Evolutionary conservation across 176 grass and related monocot species (phyloP).

Genomic region (Stipa capillata): DNA sequence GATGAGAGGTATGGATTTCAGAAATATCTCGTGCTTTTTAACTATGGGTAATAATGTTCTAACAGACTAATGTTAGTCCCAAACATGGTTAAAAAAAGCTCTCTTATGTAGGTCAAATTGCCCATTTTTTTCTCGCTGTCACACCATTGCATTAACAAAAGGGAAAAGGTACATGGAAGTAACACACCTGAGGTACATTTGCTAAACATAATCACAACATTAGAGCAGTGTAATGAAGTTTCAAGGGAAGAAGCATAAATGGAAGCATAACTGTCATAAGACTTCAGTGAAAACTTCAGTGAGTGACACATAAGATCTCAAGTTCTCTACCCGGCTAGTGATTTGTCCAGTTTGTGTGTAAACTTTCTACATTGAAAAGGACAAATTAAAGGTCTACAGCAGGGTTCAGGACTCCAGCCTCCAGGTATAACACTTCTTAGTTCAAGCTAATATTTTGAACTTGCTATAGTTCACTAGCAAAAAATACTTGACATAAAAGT

Average conservation of each 20-base stretch:
- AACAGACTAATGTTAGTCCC: neutral
- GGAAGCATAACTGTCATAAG: neutral
- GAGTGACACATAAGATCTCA: neutral
- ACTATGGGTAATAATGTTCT: neutral
- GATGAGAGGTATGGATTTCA: neutral
- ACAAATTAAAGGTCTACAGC: neutral
- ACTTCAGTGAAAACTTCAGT: neutral
- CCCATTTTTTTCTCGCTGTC: neutral
- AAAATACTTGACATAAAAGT: neutral
- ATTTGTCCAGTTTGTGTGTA: neutral
- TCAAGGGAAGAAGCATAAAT: neutral
- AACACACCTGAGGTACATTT: neutral
- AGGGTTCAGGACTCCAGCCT: neutral
- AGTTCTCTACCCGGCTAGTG: neutral
- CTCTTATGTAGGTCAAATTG: neutral
- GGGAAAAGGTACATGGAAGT: neutral
- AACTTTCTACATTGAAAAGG: neutral
- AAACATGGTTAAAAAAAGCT: neutral
- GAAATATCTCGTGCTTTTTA: neutral
- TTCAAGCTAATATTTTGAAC: neutral
- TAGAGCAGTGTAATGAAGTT: neutral
- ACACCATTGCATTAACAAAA: neutral
- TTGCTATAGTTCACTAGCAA: neutral
- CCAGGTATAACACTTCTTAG: neutral
- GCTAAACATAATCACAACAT: neutral